phyloP scores from a whole-genome alignment of 2,329 filamentous ascomycete genomes.

The Trichoderma aggressivum region DNA sequence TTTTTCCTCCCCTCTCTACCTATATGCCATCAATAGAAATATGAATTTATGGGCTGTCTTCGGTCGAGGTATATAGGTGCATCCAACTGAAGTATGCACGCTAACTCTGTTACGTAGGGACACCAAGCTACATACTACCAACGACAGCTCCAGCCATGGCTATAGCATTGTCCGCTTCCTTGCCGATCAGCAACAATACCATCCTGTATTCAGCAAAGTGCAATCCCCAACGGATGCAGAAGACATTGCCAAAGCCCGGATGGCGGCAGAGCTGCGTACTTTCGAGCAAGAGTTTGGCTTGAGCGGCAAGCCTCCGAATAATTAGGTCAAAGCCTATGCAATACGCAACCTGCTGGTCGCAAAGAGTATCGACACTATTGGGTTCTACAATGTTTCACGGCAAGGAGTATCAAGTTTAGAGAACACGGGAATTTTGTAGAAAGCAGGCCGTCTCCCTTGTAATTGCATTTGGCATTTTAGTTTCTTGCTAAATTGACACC shows the following conservation, averaged over 20 bases:
- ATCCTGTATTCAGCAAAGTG: not conserved
- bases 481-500: no score
- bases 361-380: not conserved
- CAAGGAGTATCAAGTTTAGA: not conserved
- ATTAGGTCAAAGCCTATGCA: not conserved
- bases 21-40: no score
- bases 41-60: no score
- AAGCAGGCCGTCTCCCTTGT: not conserved
- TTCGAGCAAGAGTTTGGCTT: not conserved
- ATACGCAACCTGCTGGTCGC: not conserved
- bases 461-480: not conserved
- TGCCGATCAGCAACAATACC: not conserved
- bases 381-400: not conserved
- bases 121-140: not conserved
- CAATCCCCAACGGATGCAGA: not conserved
- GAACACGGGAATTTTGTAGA: fast-evolving
- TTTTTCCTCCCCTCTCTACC: no score
- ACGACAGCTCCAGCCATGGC: not conserved
- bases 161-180: not conserved
- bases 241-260: not conserved
- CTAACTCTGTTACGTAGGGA: not conserved
- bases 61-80: no score
- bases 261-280: not conserved
- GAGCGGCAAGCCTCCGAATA: not conserved
- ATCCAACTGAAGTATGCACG: no score